Percentiles rank a stretch among this genome's conserved stretches.
These are phyloP conservation scores for Scytalidium lignicola DNA, from an alignment of 2,329 filamentous ascomycete genomes.

Conservation along the genomic window DNA sequence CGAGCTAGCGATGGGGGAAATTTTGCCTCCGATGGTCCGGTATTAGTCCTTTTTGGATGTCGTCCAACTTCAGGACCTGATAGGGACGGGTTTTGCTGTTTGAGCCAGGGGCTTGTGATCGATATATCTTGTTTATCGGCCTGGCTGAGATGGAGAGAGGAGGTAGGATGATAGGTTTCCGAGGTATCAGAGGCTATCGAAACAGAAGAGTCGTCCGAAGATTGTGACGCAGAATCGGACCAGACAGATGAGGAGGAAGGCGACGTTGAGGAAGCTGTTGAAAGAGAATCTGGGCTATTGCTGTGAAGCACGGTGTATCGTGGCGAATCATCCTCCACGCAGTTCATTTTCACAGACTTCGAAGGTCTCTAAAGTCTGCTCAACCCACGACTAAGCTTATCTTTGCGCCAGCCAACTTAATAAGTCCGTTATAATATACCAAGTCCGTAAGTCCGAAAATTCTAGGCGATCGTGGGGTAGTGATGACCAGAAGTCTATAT, in stretches of 20 bases:
- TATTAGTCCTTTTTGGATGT: conserved; percentile 51
- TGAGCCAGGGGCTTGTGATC: conserved; percentile 17
- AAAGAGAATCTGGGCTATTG: conserved; percentile 60
- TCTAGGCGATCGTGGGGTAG: not conserved
- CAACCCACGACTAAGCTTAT: not conserved
- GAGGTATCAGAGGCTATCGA: conserved; percentile 48
- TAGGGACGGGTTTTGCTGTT: conserved; percentile 28
- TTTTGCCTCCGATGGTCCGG: conserved; percentile 47
- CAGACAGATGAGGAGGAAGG: conserved; percentile 72
- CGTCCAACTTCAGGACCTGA: conserved; percentile 57
- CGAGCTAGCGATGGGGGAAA: conserved; percentile 70
- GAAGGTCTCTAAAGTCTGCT: not conserved
- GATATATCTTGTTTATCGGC: conserved; percentile 20
- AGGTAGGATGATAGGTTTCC: conserved; percentile 33
- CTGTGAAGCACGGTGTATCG: conserved; percentile 38
- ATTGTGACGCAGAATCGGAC: conserved; percentile 63
- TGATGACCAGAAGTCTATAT: not conserved
- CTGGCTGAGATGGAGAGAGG: conserved; percentile 18
- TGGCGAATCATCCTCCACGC: conserved; percentile 42
- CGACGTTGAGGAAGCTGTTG: conserved; percentile 69
- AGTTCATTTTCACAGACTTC: conserved; percentile 47
- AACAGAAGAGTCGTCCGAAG: conserved; percentile 58
- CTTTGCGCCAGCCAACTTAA: not conserved
- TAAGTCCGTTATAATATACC: not conserved
- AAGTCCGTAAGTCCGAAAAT: not conserved